phyloP scores from a whole-genome alignment of 164 flowering plant genomes.

The Magnolia officinalis region DNA sequence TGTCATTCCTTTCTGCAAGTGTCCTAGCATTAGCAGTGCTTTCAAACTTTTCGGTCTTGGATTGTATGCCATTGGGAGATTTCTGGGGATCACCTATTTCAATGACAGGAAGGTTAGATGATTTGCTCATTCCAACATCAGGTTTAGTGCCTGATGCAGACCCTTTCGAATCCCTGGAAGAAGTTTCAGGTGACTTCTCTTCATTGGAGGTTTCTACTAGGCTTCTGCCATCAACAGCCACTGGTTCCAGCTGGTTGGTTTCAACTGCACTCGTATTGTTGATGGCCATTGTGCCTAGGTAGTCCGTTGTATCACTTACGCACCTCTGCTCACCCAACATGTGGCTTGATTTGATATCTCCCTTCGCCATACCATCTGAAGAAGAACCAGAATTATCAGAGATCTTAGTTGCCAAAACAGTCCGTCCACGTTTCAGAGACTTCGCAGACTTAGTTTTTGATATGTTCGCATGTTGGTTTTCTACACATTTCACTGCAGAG shows the following conservation, averaged over 20 bases:
- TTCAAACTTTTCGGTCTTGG: slow-evolving; percentile 16
- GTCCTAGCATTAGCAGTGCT: slow-evolving; percentile 13
- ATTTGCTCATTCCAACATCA: neutral
- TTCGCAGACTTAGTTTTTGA: slow-evolving; percentile 15
- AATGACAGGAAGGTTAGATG: slow-evolving; percentile 8
- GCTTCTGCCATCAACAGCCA: neutral
- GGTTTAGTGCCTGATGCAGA: slow-evolving; percentile 1
- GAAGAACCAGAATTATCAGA: slow-evolving; percentile 11
- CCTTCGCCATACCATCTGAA: slow-evolving; percentile 5
- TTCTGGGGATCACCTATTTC: slow-evolving; percentile 16
- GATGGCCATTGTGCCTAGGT: neutral
- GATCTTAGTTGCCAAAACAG: slow-evolving; percentile 13
- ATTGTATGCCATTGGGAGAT: slow-evolving; percentile 13
- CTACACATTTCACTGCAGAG: slow-evolving; percentile 8
- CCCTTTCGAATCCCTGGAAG: slow-evolving; percentile 9
- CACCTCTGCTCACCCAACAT: neutral
- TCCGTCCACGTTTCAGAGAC: slow-evolving; percentile 13
- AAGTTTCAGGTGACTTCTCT: slow-evolving; percentile 14
- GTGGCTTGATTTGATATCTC: neutral
- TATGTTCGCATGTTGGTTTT: slow-evolving; percentile 4
- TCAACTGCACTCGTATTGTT: neutral
- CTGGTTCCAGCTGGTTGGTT: neutral
- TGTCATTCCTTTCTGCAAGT: slow-evolving; percentile 18
- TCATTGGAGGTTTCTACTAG: neutral
- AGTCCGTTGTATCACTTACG: neutral